Percentiles rank a stretch among this genome's conserved stretches.
Conservation (phyloP, 225 moss, liverwort and hornwort species). For the Antitrichia curtipendula region DNA sequence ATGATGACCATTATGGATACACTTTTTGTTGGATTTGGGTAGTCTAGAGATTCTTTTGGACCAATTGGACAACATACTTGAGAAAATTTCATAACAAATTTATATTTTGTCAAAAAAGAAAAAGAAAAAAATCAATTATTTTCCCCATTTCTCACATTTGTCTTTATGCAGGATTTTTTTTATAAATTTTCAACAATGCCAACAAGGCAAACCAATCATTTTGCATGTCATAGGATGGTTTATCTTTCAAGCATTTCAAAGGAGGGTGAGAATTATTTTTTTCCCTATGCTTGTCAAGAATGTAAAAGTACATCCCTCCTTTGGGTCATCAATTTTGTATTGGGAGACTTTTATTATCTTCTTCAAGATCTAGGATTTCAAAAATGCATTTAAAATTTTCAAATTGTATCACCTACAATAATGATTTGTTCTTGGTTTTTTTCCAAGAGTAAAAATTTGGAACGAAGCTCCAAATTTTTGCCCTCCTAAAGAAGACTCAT, state of each 20-base stretch:
- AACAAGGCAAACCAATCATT: background rate
- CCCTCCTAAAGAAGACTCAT: background rate
- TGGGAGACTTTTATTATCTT: background rate
- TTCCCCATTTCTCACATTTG: background rate
- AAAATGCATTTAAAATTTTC: background rate
- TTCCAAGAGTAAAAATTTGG: fast-evolving
- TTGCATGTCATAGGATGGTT: fast-evolving
- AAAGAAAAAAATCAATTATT: background rate
- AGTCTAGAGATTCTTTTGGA: too few relatives aligned
- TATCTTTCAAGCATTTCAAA: background rate
- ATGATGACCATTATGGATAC: too few relatives aligned
- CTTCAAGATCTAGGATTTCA: fast-evolving
- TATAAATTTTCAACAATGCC: background rate
- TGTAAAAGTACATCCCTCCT: fast-evolving
- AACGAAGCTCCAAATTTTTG: background rate
- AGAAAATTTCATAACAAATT: too few relatives aligned
- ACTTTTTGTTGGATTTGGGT: too few relatives aligned
- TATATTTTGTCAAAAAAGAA: background rate
- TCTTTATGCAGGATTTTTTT: background rate
- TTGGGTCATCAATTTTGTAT: background rate
- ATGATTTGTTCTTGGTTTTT: fast-evolving
- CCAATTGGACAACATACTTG: too few relatives aligned
- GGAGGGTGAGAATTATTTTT: too few relatives aligned
- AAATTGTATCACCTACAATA: fast-evolving
- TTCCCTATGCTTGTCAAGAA: fast-evolving